These are phyloP conservation scores for Cryptosporidium muris DNA, from an alignment of 169 alveolate genomes.

Conservation along the genomic window DNA sequence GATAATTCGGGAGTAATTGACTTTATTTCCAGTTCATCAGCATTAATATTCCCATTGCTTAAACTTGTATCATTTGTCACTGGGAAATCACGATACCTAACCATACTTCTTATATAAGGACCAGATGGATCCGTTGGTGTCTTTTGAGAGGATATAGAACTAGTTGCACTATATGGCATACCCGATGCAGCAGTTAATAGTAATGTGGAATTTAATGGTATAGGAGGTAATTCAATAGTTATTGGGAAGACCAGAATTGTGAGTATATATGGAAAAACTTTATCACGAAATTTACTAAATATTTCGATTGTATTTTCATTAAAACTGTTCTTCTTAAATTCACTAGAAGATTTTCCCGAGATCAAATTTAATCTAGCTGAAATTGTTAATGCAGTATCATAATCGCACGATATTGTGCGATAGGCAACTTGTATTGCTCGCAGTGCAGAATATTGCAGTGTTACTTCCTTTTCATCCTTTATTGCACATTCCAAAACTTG, in stretches of 20 bases:
- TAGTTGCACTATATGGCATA: conserved; percentile 61
- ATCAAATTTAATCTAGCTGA: conserved; percentile 54
- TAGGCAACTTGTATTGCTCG: conserved; percentile 52
- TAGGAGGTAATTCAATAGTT: conserved; percentile 63
- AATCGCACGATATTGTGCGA: conserved; percentile 28
- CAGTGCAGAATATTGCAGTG: conserved; percentile 47
- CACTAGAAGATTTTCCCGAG: conserved; percentile 23
- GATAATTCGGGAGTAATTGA: conserved; percentile 1
- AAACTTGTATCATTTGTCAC: conserved; percentile 26
- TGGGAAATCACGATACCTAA: conserved; percentile 47
- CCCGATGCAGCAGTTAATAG: conserved; percentile 63
- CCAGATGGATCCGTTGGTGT: conserved; percentile 66
- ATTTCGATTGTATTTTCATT: conserved; percentile 35
- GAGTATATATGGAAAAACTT: conserved; percentile 54
- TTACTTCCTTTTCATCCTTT: conserved; percentile 49
- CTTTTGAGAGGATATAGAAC: conserved; percentile 66
- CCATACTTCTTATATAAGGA: conserved; percentile 67
- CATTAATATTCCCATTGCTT: neutral
- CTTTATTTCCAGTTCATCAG: neutral
- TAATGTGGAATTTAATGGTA: conserved; percentile 51
- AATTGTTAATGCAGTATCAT: conserved; percentile 39
- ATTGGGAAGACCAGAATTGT: conserved; percentile 49
- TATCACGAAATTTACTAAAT: conserved; percentile 51
- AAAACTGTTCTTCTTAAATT: neutral
- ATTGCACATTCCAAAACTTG: conserved; percentile 40